Conservation (phyloP, 306 rosid species). For the Quercus gilva region DNA sequence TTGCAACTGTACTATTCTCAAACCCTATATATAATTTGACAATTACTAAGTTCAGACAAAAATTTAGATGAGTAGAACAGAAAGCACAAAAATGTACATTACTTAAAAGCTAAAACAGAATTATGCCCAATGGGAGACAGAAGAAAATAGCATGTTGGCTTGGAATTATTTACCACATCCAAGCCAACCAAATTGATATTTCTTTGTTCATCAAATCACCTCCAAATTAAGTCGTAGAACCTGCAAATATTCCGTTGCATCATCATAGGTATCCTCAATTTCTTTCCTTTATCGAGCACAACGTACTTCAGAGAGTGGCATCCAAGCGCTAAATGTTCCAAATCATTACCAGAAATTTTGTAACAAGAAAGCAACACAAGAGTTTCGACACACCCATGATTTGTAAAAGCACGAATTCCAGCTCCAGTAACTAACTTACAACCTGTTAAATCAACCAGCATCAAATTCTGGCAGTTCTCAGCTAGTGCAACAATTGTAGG, state of each 20-base stretch:
- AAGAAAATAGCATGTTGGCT: neutral
- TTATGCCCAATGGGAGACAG: neutral
- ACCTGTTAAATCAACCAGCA: constrained; percentile 21
- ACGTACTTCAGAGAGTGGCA: constrained; percentile 12
- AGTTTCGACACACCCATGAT: constrained; percentile 18
- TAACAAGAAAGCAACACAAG: constrained; percentile 10
- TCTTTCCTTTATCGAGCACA: constrained; percentile 21
- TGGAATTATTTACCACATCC: neutral
- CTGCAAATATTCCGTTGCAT: constrained; percentile 6
- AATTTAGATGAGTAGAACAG: neutral
- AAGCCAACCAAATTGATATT: neutral
- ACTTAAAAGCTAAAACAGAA: neutral
- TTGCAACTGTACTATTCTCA: no score
- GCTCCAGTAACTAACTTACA: constrained; percentile 21
- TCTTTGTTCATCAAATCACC: neutral
- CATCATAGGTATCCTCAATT: constrained; percentile 12
- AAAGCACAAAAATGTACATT: neutral
- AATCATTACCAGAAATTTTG: neutral
- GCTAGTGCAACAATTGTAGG: constrained; percentile 23
- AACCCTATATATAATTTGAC: no score
- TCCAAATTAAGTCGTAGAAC: constrained; percentile 22
- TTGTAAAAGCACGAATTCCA: constrained; percentile 24
- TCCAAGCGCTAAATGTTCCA: neutral
- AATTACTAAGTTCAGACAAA: neutral
- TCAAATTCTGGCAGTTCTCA: constrained; percentile 4